Evolutionary conservation across 2,329 filamentous ascomycete species (phyloP).

Genomic region (Proliferodiscus dingleyae): DNA sequence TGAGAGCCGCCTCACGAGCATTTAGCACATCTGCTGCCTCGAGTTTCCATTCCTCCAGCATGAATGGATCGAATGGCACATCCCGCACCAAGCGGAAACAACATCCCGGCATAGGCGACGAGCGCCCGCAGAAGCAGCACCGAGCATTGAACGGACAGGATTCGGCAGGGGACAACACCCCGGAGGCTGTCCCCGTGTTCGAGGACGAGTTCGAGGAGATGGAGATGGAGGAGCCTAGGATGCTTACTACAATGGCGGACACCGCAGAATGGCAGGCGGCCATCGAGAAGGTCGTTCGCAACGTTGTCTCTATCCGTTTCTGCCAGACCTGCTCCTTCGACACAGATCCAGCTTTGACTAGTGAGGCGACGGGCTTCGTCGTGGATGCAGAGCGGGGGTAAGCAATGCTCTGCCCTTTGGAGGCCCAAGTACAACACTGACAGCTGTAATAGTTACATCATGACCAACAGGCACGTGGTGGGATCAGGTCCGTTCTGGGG

Average conservation of each 20-base stretch:
- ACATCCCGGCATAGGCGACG: constrained; percentile 23
- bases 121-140: constrained; percentile 32
- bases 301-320: constrained; percentile 98
- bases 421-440: constrained; percentile 22
- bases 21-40: constrained; percentile 2
- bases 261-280: constrained; percentile 92
- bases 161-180: constrained; percentile 31
- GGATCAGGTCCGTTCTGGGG: constrained; percentile 96
- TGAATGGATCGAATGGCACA: constrained; percentile 28
- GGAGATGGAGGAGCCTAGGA: constrained; percentile 31
- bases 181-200: constrained; percentile 24
- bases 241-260: constrained; percentile 40
- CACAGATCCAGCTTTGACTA: constrained; percentile 89
- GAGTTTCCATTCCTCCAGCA: constrained; percentile 13
- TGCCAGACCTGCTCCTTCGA: constrained; percentile 98
- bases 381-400: constrained; percentile 87
- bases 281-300: constrained; percentile 88
- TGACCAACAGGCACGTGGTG: constrained; percentile 90
- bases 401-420: background rate
- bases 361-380: constrained; percentile 95
- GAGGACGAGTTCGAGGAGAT: constrained; percentile 33
- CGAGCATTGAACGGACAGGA: constrained; percentile 31
- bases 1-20: background rate
- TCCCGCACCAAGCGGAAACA: constrained; percentile 30
- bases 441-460: constrained; percentile 55